Evolutionary conservation across 176 grass and related monocot species (phyloP), one percentile per base, ranked within the genome.

Genomic region (Juncus inflexus): DNA sequence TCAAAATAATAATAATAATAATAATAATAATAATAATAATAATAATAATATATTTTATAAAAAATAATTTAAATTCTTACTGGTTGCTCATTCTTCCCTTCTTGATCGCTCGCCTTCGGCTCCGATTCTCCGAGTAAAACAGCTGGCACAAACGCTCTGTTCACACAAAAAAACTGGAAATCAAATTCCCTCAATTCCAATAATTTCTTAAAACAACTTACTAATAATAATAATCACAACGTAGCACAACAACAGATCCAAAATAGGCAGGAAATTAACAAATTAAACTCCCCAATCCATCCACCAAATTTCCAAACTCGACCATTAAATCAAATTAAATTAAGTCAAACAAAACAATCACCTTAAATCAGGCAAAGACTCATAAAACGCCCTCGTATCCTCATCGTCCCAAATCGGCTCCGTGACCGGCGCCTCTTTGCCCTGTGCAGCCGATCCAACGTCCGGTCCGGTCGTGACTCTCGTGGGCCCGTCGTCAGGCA

Each of bases 351-450:
- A 69, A 47, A 77, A 80, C 40, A 70, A n/a, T 68, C 76, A 92
- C 95, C 95, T 99, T 39, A 99, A 83, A 77, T 94, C 89, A 76
- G 95, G 89, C 78, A 99, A 84, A 42, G 85, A 92, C 77, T 99
- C 95, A 62, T 99, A 99, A 72, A 99, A 99, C 37, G 95, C 65
- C 60, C 80, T 92, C n/a, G 95, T 99, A 76, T 99, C 95, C 41
- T 99, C 95, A 63, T 99, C 89, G 63, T 99, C 95, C 95, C 95
- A 99, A 73, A 99, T 80, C 75, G 95, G 89, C 78, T 99, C 95
- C 72, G 86, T 57, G 38, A 70, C 58, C 63, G 95, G 77, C 67
- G 78, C 62, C 52, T 99, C 94, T 82, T 99, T 99, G 40, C 68
- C 83, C 55, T 69, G 61, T 47, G 64, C 58, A 78, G 82, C 70